Evolutionary conservation across 768 basidiomycete genomes (phyloP), one percentile per base, ranked within the genome.

Genomic region (Phanerodontia chrysosporium): DNA sequence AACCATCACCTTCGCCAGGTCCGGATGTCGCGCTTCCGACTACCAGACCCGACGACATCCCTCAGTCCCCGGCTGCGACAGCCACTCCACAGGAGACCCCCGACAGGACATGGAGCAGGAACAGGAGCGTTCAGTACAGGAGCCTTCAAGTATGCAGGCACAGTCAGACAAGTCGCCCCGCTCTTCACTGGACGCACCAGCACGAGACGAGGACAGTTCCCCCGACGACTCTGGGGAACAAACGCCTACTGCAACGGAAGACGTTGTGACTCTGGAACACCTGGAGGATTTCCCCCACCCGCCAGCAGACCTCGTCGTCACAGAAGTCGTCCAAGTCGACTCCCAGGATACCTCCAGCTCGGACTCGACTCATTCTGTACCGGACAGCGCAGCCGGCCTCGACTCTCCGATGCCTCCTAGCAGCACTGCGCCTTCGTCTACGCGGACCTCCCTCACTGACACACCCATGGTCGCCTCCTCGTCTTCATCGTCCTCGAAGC

Each of bases 341-440:
- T 24, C 6, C 24, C 46, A 8, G 5, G 24, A 48, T 10, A 28
- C 46, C 24, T 25, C 46, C 46, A 12, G 27, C 24, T 53, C 52
- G 7, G 13, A 16, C 18, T 39, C 39, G 22, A 36, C 52, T 22
- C 39, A 36, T 36, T 53, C 39, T 14, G 29, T n/a, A 24, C 32
- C 52, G 18, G 36, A 36, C 52, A 53, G n/a, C 22, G n/a, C 52
- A 13, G 32, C 24, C 52, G 28, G 52, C n/a, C 52, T 53, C 35
- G 52, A 53, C 52, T 53, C 52, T 18, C 30, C 52, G 10, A 53
- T 53, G 52, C 35, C 52, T 3, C 52, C 52, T 1, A 24, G 18
- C 10, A 53, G 52, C 52, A 53, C 35, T 36, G 52, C 52, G n/a
- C 52, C 52, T 21, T 55, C 54, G 16, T 60, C 59, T 16, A 51